A percentile compares a stretch with the other conserved stretches of the same genome.
phyloP scores from a whole-genome alignment of 2,329 filamentous ascomycete genomes.

The Acephala macrosclerotiorum region DNA sequence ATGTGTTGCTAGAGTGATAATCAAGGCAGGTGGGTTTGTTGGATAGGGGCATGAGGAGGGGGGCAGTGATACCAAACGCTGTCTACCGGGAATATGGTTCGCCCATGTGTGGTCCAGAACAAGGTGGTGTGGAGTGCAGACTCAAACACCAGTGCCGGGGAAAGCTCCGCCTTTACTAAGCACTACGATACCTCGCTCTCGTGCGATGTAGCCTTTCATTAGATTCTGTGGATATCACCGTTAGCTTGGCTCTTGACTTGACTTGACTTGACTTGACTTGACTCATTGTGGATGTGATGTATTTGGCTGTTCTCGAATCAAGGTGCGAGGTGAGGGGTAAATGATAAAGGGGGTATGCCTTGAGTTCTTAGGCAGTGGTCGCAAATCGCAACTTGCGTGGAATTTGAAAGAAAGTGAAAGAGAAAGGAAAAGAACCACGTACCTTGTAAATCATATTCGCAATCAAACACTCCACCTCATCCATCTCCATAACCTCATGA shows the following conservation, averaged over 20 bases:
- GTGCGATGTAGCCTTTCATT: slow-evolving; percentile 98
- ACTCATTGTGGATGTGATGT: not conserved
- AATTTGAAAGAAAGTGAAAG: slow-evolving; percentile 8
- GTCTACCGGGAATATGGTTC: slow-evolving; percentile 5
- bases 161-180: slow-evolving; percentile 94
- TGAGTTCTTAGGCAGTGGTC: not conserved
- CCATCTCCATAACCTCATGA: slow-evolving; percentile 73
- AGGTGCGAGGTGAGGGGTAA: slow-evolving; percentile 4
- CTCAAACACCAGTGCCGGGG: slow-evolving; percentile 80
- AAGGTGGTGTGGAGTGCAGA: not conserved
- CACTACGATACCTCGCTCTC: slow-evolving; percentile 88
- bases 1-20: not conserved
- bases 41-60: slow-evolving; percentile 1
- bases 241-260: slow-evolving; percentile 6
- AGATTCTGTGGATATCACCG: slow-evolving; percentile 38
- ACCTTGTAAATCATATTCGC: slow-evolving; percentile 99
- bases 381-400: not conserved
- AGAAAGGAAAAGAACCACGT: slow-evolving; percentile 33
- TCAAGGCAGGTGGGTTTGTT: not conserved
- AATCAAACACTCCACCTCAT: slow-evolving; percentile 94
- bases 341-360: slow-evolving; percentile 26
- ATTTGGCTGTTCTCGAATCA: not conserved
- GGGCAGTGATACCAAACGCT: not conserved
- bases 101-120: not conserved
- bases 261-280: too few species aligned